Evolutionary conservation across 768 basidiomycete genomes (phyloP), one percentile per base, ranked within the genome.

Genomic region (Xerocomellus intermedius): DNA sequence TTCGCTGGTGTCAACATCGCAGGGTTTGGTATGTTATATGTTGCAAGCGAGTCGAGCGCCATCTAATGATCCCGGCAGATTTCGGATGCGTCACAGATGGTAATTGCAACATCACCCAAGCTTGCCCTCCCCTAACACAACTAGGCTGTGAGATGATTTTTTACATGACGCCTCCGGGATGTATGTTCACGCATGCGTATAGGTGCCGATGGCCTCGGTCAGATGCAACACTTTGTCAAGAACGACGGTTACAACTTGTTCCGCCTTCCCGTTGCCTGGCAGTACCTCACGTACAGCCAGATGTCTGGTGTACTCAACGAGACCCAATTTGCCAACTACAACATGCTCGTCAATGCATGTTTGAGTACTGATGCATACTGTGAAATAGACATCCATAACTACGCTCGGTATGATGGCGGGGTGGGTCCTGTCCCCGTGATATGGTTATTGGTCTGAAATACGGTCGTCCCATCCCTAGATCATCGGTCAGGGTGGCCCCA

Each of bases 251-350:
- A 78, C 73, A 82, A 82, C 52, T 69, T 75, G 8, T 82, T 85
- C 75, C 82, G 84, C 49, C 75, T 85, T n/a, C 83, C 84, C 1
- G 79, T 82, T 5, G 79, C 76, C 24, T 85, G 84, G 83, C 84
- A 85, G 60, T 82, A 73, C 64, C 70, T 82, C 41, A 74, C 73
- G 0, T 68, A 73, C 58, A 61, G 71, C 54, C 65, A 73, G 21
- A 59, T 71, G 38, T 74, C 72, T 30, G 78, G 75, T 4, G 61
- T 72, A 8, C 64, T 85, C 24, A 68, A 79, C 65, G 57, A 73
- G 12, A 68, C 63, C 10, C 80, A 79, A 55, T 76, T 84, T 51
- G 65, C 67, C 1, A 67, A 77, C 54, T 85, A 84, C 61, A 78
- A 85, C 75, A 82, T 66, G 76, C 76, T 54, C 55, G 57, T 62